These are phyloP conservation scores for Coprinopsis marcescibilis DNA, from an alignment of 768 basidiomycete species.

Conservation along the genomic window DNA sequence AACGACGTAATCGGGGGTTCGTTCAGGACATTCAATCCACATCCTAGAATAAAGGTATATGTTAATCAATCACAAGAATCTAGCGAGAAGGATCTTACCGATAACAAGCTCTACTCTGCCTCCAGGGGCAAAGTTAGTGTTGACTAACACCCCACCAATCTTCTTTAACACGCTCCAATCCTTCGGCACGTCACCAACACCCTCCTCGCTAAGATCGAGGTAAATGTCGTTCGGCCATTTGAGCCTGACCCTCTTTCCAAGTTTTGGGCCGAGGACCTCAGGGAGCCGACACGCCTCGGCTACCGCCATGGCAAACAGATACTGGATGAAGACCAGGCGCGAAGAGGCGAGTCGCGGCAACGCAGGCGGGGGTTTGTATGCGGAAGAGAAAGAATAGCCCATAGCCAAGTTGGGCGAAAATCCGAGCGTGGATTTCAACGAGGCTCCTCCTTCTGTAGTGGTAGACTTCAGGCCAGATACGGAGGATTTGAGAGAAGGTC, in stretches of 20 bases:
- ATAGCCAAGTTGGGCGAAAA: not conserved
- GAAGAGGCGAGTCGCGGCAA: conserved; percentile 31
- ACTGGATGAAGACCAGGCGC: conserved; percentile 89
- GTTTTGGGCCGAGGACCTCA: conserved; percentile 41
- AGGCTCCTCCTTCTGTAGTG: too few species aligned
- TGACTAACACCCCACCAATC: conserved; percentile 89
- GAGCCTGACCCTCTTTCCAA: conserved; percentile 57
- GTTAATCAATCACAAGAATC: conserved; percentile 3
- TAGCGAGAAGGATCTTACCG: conserved; percentile 42
- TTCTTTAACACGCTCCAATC: conserved; percentile 49
- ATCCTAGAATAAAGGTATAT: conserved; percentile 48
- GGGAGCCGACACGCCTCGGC: conserved; percentile 71
- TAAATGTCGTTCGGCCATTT: conserved; percentile 99
- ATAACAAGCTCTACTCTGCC: conserved; percentile 73
- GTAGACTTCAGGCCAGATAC: too few species aligned
- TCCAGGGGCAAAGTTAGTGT: conserved; percentile 65
- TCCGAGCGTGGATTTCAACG: not conserved
- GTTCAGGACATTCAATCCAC: conserved; percentile 85
- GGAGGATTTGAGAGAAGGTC: too few species aligned
- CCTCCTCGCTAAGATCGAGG: conserved; percentile 34
- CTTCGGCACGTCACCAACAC: conserved; percentile 33
- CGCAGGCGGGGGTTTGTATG: not conserved
- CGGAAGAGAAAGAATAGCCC: not conserved
- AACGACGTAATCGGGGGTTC: conserved; percentile 79
- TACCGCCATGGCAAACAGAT: conserved; percentile 87